Percentiles rank a stretch among this genome's conserved stretches.
phyloP scores from a whole-genome alignment of 2,329 filamentous ascomycete species.

The Grosmannia huntii region DNA sequence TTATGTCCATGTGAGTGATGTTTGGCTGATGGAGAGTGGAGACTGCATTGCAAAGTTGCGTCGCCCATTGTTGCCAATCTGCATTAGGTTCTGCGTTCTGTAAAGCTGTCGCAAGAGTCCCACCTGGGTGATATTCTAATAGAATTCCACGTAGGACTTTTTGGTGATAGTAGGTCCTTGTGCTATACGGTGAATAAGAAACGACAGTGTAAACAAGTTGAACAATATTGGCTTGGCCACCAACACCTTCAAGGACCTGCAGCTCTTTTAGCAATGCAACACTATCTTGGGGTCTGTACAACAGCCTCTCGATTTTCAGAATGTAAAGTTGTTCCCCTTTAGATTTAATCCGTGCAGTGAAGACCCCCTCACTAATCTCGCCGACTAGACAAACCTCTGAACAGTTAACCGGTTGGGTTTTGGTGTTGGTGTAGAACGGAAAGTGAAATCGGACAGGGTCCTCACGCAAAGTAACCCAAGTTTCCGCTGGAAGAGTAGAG shows the following conservation, averaged over 20 bases:
- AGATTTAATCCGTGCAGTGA: not conserved
- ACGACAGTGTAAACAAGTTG: slow-evolving; percentile 12
- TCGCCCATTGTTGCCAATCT: slow-evolving; percentile 12
- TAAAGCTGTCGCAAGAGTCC: slow-evolving; percentile 11
- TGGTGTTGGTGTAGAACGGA: not conserved
- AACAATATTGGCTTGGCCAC: slow-evolving; percentile 9
- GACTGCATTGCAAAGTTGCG: slow-evolving; percentile 12
- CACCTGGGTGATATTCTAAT: slow-evolving; percentile 13
- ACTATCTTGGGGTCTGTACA: slow-evolving; percentile 14
- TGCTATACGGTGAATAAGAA: not conserved
- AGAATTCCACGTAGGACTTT: slow-evolving; percentile 12
- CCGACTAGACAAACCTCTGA: not conserved
- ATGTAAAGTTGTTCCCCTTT: slow-evolving; percentile 6
- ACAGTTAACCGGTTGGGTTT: not conserved
- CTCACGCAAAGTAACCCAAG: not conserved
- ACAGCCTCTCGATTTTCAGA: slow-evolving; percentile 13
- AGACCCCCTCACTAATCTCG: not conserved
- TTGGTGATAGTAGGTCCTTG: not conserved
- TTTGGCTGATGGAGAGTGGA: slow-evolving; percentile 10
- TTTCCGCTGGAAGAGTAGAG: not conserved
- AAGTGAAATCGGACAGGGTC: not conserved
- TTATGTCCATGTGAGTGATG: slow-evolving; percentile 15
- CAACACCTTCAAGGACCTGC: slow-evolving; percentile 12
- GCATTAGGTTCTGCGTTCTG: not conserved
- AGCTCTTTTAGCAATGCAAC: slow-evolving; percentile 14